Percentiles rank a stretch among this genome's conserved stretches.
Conservation (phyloP, 805 yeast genomes). For the Lipomyces chichibuensis region DNA sequence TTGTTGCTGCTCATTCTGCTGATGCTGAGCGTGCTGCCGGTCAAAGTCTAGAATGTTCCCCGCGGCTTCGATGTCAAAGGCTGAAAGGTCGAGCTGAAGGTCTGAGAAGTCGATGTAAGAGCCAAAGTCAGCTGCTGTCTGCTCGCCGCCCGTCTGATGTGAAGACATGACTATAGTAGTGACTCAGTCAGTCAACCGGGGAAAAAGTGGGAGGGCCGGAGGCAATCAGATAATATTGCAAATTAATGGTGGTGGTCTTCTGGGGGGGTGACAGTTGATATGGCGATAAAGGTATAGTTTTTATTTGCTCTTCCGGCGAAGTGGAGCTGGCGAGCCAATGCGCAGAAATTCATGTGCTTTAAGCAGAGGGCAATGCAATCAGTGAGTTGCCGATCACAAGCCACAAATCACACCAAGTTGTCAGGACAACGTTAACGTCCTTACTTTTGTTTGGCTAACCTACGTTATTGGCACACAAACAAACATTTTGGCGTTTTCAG, state of each 20-base stretch:
- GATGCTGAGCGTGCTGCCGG: slow-evolving; percentile 11
- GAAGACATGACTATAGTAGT: neutral
- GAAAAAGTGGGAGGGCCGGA: neutral
- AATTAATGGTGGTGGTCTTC: neutral
- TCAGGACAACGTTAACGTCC: neutral
- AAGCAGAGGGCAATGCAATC: neutral
- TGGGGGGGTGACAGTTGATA: neutral
- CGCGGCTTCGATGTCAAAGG: slow-evolving; percentile 21
- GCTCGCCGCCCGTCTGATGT: slow-evolving; percentile 4
- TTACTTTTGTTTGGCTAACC: neutral
- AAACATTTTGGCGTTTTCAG: neutral
- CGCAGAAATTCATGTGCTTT: neutral
- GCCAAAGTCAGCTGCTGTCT: slow-evolving; percentile 21
- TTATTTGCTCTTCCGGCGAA: neutral
- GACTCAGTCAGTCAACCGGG: neutral
- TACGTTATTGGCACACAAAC: neutral
- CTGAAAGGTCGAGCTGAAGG: slow-evolving; percentile 33
- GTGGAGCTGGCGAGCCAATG: neutral
- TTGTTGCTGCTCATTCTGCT: slow-evolving; percentile 14
- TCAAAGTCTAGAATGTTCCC: slow-evolving; percentile 13
- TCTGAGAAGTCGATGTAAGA: slow-evolving; percentile 32
- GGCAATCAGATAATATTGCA: neutral
- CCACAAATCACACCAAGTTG: neutral
- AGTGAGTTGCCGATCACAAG: neutral
- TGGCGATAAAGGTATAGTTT: neutral